Percentiles rank a stretch among this genome's conserved stretches.
Conservation (phyloP, 208 protist genomes). For the Acanthamoeba comandoni region DNA sequence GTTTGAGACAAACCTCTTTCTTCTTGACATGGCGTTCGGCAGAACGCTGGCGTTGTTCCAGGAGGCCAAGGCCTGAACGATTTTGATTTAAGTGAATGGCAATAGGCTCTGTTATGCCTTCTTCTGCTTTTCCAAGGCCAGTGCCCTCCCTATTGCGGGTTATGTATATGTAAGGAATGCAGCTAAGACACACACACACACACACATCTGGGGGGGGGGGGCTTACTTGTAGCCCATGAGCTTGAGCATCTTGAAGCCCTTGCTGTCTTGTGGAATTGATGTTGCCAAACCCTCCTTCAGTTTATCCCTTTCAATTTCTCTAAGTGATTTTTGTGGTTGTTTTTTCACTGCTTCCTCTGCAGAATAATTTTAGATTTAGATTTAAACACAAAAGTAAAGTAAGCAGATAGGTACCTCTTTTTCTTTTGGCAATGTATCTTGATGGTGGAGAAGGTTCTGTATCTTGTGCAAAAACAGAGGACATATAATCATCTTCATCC, state of each 20-base stretch:
- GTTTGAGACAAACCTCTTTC: slow-evolving; percentile 11
- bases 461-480: no score
- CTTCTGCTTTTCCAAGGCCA: not conserved
- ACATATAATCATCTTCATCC: no score
- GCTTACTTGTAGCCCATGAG: slow-evolving; percentile 56
- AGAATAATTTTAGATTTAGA: no score
- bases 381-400: no score
- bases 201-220: not conserved
- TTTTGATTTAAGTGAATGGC: not conserved
- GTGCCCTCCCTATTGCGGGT: not conserved
- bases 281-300: slow-evolving; percentile 50
- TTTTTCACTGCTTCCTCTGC: no score
- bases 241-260: slow-evolving; percentile 64
- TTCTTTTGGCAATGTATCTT: no score
- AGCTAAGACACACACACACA: no score
- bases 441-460: no score
- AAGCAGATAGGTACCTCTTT: no score
- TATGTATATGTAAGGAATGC: no score
- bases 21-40: not conserved
- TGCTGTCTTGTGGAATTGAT: slow-evolving; percentile 24
- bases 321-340: no score
- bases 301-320: not conserved
- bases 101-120: slow-evolving; percentile 27
- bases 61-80: not conserved
- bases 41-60: slow-evolving; percentile 16